Evolutionary conservation across 208 protist species (phyloP).

Genomic region (Balamuthia mandrillaris): DNA sequence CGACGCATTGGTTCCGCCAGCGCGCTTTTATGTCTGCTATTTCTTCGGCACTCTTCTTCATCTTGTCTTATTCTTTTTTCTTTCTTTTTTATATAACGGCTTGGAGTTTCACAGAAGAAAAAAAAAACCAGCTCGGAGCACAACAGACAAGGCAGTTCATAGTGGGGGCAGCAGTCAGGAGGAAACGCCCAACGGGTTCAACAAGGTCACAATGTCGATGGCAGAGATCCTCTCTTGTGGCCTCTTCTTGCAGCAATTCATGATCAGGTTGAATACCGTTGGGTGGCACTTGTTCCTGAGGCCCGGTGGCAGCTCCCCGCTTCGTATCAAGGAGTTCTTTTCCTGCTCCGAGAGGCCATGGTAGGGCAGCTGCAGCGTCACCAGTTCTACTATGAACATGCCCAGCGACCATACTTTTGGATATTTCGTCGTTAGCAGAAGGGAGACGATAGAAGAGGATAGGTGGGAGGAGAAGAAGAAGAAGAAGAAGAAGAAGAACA

Average conservation of each 20-base stretch:
- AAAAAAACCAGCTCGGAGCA: too few relatives aligned
- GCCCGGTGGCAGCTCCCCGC: not conserved
- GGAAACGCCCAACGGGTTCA: not conserved
- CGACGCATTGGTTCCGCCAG: slow-evolving; percentile 1
- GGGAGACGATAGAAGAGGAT: not conserved
- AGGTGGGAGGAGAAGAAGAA: not conserved
- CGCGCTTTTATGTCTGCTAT: slow-evolving; percentile 4
- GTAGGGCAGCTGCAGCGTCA: not conserved
- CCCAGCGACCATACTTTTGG: slow-evolving; percentile 19
- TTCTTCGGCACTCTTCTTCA: too few relatives aligned
- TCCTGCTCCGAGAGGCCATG: not conserved
- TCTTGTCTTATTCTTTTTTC: too few relatives aligned
- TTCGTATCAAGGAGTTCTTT: not conserved
- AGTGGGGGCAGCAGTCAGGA: not conserved
- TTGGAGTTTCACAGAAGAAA: too few relatives aligned
- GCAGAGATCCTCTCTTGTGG: not conserved
- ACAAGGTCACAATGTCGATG: not conserved
- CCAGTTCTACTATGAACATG: slow-evolving; percentile 31
- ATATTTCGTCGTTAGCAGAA: not conserved
- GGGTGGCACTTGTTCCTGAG: not conserved
- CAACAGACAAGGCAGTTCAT: too few relatives aligned
- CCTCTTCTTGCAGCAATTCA: not conserved
- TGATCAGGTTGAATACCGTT: not conserved
- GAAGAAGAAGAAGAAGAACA: not conserved
- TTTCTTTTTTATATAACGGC: too few relatives aligned